Base-by-base conservation (phyloP, 2,329 filamentous ascomycete genomes). In the Phaeosphaeria sp. region DNA sequence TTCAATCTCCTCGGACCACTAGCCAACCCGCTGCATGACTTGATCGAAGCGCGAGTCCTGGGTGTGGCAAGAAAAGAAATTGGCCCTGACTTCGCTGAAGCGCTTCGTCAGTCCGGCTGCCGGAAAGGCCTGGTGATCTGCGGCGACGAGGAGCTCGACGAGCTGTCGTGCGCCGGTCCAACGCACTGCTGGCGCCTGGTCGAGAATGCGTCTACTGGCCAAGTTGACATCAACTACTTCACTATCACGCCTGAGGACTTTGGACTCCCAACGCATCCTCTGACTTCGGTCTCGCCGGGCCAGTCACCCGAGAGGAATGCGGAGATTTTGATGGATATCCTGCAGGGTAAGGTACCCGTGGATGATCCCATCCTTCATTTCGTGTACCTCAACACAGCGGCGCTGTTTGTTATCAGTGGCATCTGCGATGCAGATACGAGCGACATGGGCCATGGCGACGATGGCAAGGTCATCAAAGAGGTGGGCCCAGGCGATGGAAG, bases 1-100 rank as follows among this genome's bases (percentile, higher is more conserved):
- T 99, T 99, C 87, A 99, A 99, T 79, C 87, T 99, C 17, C 86
- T 99, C 49, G 95, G 95, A 0, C 95, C 95, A 0, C 83, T 99
- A 25, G 91, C 93, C 46, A 98, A 98, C 77, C 95, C 95, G 0
- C 86, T 96, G 18, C 91, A 97, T 71, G 76, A 78, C 5, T 64
- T 82, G 13, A 87, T 99, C 57, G 95, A 99, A 80, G 93, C 93
- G 13, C 88, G 95, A 27, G 87, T 99, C 57, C 87, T 99, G n/a
- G 95, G 95, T 60, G 94, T 99, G 25, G 94, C 93, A 17, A 88
- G 95, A 61, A 87, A 89, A 72, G 91, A 93, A 67, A 87, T 99
- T 20, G 95, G 94, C 1, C 90, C 89, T 2, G 90, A 96, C 8
- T 99, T 97, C 74, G 91, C 91, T 2, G 91, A 97, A 66, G 92